Evolutionary conservation across 75 land plant genomes (phyloP).

Genomic region (Picea sitchensis): DNA sequence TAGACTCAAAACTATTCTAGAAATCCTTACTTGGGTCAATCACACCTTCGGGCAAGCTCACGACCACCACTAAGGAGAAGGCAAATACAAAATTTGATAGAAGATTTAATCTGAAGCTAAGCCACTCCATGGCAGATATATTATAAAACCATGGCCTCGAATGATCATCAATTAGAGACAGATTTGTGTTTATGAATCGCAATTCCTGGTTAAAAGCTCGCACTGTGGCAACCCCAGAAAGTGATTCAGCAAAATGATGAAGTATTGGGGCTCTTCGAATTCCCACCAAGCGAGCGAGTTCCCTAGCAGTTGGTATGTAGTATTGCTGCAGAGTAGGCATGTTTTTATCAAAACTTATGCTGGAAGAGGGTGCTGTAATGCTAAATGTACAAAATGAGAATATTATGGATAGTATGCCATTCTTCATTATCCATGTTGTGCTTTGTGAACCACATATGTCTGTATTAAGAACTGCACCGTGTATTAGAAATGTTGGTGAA

Average conservation of each 20-base stretch:
- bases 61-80: constrained; percentile 67
- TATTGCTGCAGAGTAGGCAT: constrained; percentile 55
- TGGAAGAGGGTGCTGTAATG: neutral
- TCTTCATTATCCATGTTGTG: neutral
- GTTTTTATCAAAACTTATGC: neutral
- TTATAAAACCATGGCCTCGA: constrained; percentile 83
- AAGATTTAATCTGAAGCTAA: constrained; percentile 71
- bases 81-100: constrained; percentile 83
- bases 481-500: neutral
- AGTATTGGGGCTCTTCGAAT: constrained; percentile 80
- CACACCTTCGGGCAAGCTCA: constrained; percentile 69
- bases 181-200: constrained; percentile 51
- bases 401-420: neutral
- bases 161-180: constrained; percentile 50
- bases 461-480: neutral
- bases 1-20: neutral
- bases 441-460: neutral
- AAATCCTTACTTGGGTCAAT: constrained; percentile 67
- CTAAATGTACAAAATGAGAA: neutral
- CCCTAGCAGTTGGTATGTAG: constrained; percentile 87
- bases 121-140: constrained; percentile 85
- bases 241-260: constrained; percentile 88
- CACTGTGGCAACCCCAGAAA: constrained; percentile 73
- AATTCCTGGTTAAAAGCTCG: constrained; percentile 71
- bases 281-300: constrained; percentile 65